Evolutionary conservation across 352 stramenopile genomes (phyloP).

Genomic region (Pythium brachiatum): DNA sequence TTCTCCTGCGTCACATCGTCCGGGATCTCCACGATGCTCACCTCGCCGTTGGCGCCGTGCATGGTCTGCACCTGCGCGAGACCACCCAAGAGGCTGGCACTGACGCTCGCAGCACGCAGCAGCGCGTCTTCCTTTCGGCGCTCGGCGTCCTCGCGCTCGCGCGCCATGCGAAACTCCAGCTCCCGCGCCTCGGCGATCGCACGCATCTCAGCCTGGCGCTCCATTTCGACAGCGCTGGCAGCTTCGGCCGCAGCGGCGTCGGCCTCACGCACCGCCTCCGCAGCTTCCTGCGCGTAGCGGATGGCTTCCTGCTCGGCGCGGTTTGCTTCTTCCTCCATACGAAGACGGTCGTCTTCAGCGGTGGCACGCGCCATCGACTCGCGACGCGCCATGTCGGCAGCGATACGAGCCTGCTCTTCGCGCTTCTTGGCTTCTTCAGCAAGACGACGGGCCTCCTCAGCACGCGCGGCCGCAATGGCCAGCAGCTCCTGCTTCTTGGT

Average conservation of each 20-base stretch:
- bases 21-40: slow-evolving; percentile 83
- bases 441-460: slow-evolving; percentile 66
- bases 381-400: slow-evolving; percentile 51
- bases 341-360: slow-evolving; percentile 55
- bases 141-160: slow-evolving; percentile 54
- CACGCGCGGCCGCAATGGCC: slow-evolving; percentile 65
- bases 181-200: slow-evolving; percentile 75
- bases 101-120: slow-evolving; percentile 72
- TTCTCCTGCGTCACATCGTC: slow-evolving; percentile 83
- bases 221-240: slow-evolving; percentile 69
- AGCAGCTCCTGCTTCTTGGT: slow-evolving; percentile 86
- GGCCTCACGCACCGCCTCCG: slow-evolving; percentile 53
- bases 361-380: slow-evolving; percentile 55
- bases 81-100: slow-evolving; percentile 66
- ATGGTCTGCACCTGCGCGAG: slow-evolving; percentile 81
- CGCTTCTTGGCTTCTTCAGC: slow-evolving; percentile 80
- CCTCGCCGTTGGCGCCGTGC: slow-evolving; percentile 57
- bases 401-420: slow-evolving; percentile 66
- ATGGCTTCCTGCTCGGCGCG: slow-evolving; percentile 65
- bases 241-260: slow-evolving; percentile 71
- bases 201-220: slow-evolving; percentile 77
- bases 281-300: slow-evolving; percentile 50
- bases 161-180: slow-evolving; percentile 52
- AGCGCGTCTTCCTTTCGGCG: slow-evolving; percentile 60
- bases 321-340: slow-evolving; percentile 70